A percentile compares a stretch with the other conserved stretches of the same genome.
These are phyloP conservation scores for Rhizophagus clarus DNA, from an alignment of 192 early-diverging fungal species.

Conservation along the genomic window DNA sequence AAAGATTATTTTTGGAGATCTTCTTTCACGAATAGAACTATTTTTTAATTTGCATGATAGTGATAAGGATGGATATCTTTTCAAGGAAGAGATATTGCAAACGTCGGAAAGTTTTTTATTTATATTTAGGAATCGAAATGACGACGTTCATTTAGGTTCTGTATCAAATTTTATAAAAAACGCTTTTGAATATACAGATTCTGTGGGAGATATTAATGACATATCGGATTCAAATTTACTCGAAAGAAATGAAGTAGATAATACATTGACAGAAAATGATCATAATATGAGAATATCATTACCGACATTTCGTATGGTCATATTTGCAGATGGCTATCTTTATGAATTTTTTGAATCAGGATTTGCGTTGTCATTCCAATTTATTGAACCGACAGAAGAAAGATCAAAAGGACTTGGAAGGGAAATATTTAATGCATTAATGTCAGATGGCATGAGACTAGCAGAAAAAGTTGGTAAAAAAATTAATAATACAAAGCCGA, in stretches of 20 bases:
- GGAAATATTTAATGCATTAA: constrained; percentile 61
- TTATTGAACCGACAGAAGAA: constrained; percentile 58
- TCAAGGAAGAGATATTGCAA: constrained; percentile 77
- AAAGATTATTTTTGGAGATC: constrained; percentile 72
- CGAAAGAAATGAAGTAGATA: constrained; percentile 32
- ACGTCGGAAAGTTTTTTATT: constrained; percentile 87
- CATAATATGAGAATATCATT: constrained; percentile 38
- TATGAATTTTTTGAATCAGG: constrained; percentile 79
- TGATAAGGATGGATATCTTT: constrained; percentile 64
- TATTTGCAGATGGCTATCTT: constrained; percentile 85
- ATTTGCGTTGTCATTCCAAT: constrained; percentile 61
- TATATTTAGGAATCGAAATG: constrained; percentile 61
- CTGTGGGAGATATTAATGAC: constrained; percentile 24
- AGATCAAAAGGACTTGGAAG: constrained; percentile 52
- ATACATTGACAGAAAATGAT: constrained; percentile 15
- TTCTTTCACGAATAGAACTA: constrained; percentile 74
- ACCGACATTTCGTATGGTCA: constrained; percentile 64
- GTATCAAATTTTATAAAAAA: constrained; percentile 64
- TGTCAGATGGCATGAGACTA: constrained; percentile 53
- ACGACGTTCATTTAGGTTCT: constrained; percentile 58
- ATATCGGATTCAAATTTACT: neutral
- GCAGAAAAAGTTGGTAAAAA: constrained; percentile 46
- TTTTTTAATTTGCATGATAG: constrained; percentile 86
- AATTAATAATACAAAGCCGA: constrained; percentile 3
- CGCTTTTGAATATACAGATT: constrained; percentile 60